These are phyloP conservation scores for Theobroma cacao DNA, from an alignment of 345 rosid genomes.

Conservation along the genomic window DNA sequence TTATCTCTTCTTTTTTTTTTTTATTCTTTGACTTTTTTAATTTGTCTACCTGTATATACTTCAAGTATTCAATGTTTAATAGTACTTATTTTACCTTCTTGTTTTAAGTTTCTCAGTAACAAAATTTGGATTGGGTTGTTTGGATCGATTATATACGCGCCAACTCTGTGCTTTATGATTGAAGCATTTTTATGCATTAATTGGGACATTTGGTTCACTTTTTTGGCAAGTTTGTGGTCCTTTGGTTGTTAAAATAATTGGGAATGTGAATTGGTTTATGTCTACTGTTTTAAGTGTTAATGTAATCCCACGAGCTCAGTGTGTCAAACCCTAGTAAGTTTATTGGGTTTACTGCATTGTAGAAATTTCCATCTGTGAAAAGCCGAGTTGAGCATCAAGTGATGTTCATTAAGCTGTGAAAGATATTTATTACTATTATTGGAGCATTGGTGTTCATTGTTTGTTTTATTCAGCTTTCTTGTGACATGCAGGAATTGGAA, in stretches of 20 bases:
- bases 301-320: neutral
- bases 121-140: neutral
- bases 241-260: neutral
- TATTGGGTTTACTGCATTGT: neutral
- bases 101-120: neutral
- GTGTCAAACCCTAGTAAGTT: neutral
- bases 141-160: neutral
- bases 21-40: neutral
- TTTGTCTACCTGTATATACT: neutral
- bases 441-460: neutral
- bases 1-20: neutral
- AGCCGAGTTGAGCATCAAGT: neutral
- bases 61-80: neutral
- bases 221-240: neutral
- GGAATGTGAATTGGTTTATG: neutral
- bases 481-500: conserved; percentile 52
- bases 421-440: neutral
- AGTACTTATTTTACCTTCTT: neutral
- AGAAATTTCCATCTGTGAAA: neutral
- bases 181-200: neutral
- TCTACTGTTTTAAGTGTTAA: neutral
- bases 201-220: neutral
- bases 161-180: neutral
- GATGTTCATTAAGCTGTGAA: neutral
- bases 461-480: conserved; percentile 6